Conservation (phyloP, 495 filamentous ascomycete species). For the Neurospora sp. region DNA sequence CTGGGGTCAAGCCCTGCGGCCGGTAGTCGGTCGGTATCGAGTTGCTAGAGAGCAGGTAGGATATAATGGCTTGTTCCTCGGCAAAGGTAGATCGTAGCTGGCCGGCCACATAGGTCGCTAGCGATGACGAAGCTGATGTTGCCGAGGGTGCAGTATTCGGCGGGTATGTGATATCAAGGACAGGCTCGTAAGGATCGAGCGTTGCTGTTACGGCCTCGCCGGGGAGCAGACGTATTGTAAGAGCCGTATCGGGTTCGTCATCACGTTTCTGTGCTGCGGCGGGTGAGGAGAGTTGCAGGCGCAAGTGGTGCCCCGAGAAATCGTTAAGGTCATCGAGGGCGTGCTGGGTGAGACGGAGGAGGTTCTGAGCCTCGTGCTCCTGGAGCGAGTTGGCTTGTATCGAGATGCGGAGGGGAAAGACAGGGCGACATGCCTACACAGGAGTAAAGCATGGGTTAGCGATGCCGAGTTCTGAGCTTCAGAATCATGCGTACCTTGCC, state of each 20-base stretch:
- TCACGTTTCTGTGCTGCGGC: constrained; percentile 8
- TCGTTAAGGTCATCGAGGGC: constrained; percentile 84
- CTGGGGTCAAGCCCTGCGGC: constrained; percentile 30
- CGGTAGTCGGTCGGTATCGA: constrained; percentile 39
- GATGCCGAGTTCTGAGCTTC: not conserved
- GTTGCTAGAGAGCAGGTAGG: constrained; percentile 61
- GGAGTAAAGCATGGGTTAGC: not conserved
- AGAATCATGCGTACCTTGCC: constrained; percentile 55
- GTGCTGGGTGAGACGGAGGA: constrained; percentile 79
- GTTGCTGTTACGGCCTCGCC: constrained; percentile 51
- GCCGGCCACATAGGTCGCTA: constrained; percentile 72
- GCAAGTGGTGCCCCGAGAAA: constrained; percentile 82
- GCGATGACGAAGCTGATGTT: constrained; percentile 57
- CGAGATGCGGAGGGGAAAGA: constrained; percentile 76
- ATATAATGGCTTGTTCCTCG: constrained; percentile 84
- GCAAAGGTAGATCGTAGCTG: constrained; percentile 70
- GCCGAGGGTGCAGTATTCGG: constrained; percentile 60
- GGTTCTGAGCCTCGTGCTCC: constrained; percentile 59
- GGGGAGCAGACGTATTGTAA: constrained; percentile 59
- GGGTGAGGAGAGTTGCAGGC: constrained; percentile 53
- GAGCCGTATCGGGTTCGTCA: constrained; percentile 42
- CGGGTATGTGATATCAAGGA: constrained; percentile 72
- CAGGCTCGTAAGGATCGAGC: constrained; percentile 56
- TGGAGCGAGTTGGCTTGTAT: constrained; percentile 62
- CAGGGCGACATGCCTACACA: constrained; percentile 68